Evolutionary conservation across 2,329 filamentous ascomycete species (phyloP).

Genomic region (Lachnellula suecica): DNA sequence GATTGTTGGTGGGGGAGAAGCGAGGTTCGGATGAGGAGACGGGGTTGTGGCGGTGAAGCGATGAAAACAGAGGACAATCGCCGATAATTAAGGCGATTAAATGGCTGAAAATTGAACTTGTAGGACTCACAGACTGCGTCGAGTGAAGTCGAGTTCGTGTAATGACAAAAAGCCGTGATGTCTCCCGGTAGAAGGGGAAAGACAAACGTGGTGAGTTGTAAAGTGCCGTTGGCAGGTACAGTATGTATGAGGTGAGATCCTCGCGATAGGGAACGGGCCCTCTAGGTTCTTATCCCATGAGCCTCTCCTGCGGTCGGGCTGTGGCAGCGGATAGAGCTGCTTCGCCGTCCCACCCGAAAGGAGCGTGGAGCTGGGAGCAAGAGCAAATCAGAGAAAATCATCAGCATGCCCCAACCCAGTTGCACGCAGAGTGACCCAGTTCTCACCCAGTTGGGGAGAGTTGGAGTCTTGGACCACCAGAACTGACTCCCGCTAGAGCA

Average conservation of each 20-base stretch:
- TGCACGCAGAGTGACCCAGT: not conserved
- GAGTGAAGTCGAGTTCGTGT: conserved; percentile 18
- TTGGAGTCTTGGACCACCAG: not conserved
- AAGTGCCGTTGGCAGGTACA: conserved; percentile 23
- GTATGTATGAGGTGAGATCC: conserved; percentile 21
- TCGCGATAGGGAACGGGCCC: conserved; percentile 27
- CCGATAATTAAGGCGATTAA: conserved; percentile 14
- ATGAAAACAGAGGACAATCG: conserved; percentile 19
- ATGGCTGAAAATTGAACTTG: not conserved
- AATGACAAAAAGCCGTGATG: conserved; percentile 17
- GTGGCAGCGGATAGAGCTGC: conserved; percentile 7
- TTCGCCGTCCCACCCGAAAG: conserved; percentile 16
- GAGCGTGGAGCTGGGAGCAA: not conserved
- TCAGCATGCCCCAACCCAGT: not conserved
- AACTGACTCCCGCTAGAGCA: not conserved
- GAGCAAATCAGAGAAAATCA: not conserved
- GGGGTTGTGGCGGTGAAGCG: conserved; percentile 29
- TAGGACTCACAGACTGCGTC: conserved; percentile 8
- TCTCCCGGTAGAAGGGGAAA: conserved; percentile 11
- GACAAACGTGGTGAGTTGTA: conserved; percentile 19
- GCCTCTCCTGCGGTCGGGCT: conserved; percentile 13
- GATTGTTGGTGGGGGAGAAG: conserved; percentile 20
- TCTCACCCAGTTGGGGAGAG: not conserved
- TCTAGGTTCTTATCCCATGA: conserved; percentile 26
- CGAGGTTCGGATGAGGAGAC: conserved; percentile 25